A percentile compares a stretch with the other conserved stretches of the same genome.
These are phyloP conservation scores for Bryoglossum gracile DNA, from an alignment of 495 filamentous ascomycete species.

Conservation along the genomic window DNA sequence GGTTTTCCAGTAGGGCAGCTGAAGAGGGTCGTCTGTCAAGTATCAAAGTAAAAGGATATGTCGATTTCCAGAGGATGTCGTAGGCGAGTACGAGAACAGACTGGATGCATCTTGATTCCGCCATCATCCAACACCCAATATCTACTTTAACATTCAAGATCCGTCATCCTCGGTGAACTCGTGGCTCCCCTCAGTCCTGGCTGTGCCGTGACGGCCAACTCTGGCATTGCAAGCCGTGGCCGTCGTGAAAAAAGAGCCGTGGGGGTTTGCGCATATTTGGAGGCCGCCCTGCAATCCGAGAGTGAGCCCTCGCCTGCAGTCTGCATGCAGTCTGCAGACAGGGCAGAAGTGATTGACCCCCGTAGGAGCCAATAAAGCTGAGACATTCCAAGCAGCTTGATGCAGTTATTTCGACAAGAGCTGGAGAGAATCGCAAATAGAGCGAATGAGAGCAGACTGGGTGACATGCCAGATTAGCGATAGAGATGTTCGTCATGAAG, in stretches of 20 bases:
- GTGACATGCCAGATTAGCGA: constrained; percentile 8
- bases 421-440: neutral
- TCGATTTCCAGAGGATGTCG: no score
- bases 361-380: constrained; percentile 1
- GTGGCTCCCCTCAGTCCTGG: neutral
- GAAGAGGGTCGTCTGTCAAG: neutral
- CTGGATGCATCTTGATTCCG: neutral
- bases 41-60: neutral
- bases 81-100: neutral
- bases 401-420: no score
- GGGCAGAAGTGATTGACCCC: neutral
- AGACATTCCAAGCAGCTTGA: constrained; percentile 5
- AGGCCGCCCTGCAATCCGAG: neutral
- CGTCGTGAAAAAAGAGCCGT: neutral
- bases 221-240: neutral
- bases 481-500: constrained; percentile 7
- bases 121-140: constrained; percentile 2
- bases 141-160: constrained; percentile 4
- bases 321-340: constrained; percentile 2
- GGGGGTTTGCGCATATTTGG: constrained; percentile 11
- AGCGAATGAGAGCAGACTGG: neutral
- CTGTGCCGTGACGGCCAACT: neutral
- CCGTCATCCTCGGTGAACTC: neutral
- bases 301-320: neutral
- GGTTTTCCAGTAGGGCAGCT: no score